Evolutionary conservation across 352 stramenopile genomes (phyloP), one percentile per base, ranked within the genome.

Genomic region (Phytophthora multivora): DNA sequence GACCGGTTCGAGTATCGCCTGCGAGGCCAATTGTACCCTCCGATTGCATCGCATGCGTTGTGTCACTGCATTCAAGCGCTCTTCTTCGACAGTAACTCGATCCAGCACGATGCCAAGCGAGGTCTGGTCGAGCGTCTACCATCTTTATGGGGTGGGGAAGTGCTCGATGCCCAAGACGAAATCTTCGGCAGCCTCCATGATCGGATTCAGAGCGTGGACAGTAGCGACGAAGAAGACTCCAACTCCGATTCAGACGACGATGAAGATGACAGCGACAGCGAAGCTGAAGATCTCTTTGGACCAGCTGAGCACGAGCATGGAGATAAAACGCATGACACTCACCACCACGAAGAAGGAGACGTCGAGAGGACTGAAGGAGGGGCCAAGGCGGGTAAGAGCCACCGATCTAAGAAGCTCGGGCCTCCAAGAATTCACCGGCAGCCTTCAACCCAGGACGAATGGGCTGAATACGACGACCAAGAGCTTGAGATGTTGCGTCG

Each of bases 81-180:
- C 16, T 92, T 94, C 49, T 91, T 94, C 41, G 85, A 94, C 51
- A 80, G 66, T 31, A 92, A 90, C 50, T 89, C 85, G 8, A 92
- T 94, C 51, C 85, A 94, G 28, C 77, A 89, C 38, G 79, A 91
- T 46, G 85, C 85, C 0, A 94, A 94, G 62, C 79, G 81, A 2
- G 75, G 83, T 1, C 59, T 94, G 8, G 75, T 94, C 18, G 83
- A 91, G 49, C 77, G 85, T 3, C 63, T 94, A 25, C 83, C 85
- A n/a, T 80, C 78, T 18, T 59, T 94, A 4, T 94, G 85, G 85
- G 85, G 80, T 6, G 69, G 72, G 11, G 80, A 88, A 40, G 74
- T 80, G 15, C 59, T 89, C 0, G 78, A 90, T 42, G 76, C 55
- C n/a, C 76, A 86, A 59, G 81, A 91, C 18, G 77, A 86, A 47